These are phyloP conservation scores for Boechera stricta DNA, from an alignment of 345 rosid genomes.

Conservation along the genomic window DNA sequence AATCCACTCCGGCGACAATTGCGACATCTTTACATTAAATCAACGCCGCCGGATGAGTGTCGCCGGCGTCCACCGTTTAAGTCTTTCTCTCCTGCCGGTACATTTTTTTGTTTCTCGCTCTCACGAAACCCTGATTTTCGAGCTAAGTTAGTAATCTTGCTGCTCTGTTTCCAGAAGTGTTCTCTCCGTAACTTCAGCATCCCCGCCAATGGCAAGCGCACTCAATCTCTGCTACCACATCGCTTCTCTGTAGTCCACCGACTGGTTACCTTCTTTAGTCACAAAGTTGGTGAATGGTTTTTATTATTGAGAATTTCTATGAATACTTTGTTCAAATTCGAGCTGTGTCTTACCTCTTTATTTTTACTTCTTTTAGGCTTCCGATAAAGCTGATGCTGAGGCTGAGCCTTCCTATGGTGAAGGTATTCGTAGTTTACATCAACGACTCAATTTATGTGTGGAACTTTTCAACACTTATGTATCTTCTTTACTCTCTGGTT, in stretches of 20 bases:
- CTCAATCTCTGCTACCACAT: not conserved
- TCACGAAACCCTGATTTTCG: not conserved
- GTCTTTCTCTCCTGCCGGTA: constrained; percentile 32
- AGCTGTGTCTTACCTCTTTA: constrained; percentile 3
- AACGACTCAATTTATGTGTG: not conserved
- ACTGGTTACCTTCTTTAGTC: not conserved
- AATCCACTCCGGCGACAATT: not conserved
- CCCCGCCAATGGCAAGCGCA: not conserved
- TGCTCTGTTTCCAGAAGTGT: constrained; percentile 20
- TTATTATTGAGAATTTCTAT: not conserved
- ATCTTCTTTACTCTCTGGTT: constrained; percentile 9
- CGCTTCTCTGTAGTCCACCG: constrained; percentile 10
- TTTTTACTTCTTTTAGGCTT: constrained; percentile 28
- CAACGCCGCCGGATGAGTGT: constrained; percentile 31
- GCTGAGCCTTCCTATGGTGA: constrained; percentile 18
- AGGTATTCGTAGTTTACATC: constrained; percentile 29
- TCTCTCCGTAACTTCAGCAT: not conserved
- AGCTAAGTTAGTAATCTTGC: constrained; percentile 14
- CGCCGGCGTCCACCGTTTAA: constrained; percentile 27
- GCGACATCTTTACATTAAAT: not conserved
- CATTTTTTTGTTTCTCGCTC: not conserved
- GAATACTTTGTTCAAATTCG: not conserved
- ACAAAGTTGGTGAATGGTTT: constrained; percentile 1
- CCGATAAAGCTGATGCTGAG: constrained; percentile 11
- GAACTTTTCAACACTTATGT: not conserved